A percentile compares a stretch with the other conserved stretches of the same genome.
phyloP scores from a whole-genome alignment of 345 rosid species.

The Arabidopsis arenosa region DNA sequence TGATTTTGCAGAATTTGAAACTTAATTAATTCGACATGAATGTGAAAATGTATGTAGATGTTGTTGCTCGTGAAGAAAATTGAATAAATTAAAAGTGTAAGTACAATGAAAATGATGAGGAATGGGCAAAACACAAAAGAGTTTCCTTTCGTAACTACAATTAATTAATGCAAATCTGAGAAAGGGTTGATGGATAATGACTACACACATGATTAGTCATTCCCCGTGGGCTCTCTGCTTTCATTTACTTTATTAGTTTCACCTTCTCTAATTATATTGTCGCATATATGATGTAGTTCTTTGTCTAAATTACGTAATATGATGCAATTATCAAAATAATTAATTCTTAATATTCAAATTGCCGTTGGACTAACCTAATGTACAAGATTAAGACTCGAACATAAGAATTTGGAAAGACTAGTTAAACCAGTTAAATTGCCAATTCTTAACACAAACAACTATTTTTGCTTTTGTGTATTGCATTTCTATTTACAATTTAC shows the following conservation, averaged over 20 bases:
- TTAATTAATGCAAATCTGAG: constrained; percentile 31
- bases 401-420: constrained; percentile 19
- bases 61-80: constrained; percentile 25
- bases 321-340: neutral
- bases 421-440: neutral
- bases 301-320: constrained; percentile 10
- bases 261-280: constrained; percentile 32
- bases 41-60: constrained; percentile 5
- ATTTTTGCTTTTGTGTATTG: neutral
- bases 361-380: constrained; percentile 34
- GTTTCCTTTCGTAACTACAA: constrained; percentile 16
- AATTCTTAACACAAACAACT: neutral
- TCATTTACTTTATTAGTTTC: constrained; percentile 32
- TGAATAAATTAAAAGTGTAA: neutral
- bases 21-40: constrained; percentile 21
- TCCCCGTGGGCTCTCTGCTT: constrained; percentile 18
- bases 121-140: constrained; percentile 31
- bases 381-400: constrained; percentile 28
- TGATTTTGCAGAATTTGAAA: constrained; percentile 15
- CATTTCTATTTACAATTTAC: neutral
- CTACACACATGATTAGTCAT: constrained; percentile 17
- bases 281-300: constrained; percentile 18
- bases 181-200: constrained; percentile 33
- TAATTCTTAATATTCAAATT: constrained; percentile 19
- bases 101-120: constrained; percentile 31